phyloP scores from a whole-genome alignment of 2,329 filamentous ascomycete genomes.

The Hirsutella rhossiliensis region DNA sequence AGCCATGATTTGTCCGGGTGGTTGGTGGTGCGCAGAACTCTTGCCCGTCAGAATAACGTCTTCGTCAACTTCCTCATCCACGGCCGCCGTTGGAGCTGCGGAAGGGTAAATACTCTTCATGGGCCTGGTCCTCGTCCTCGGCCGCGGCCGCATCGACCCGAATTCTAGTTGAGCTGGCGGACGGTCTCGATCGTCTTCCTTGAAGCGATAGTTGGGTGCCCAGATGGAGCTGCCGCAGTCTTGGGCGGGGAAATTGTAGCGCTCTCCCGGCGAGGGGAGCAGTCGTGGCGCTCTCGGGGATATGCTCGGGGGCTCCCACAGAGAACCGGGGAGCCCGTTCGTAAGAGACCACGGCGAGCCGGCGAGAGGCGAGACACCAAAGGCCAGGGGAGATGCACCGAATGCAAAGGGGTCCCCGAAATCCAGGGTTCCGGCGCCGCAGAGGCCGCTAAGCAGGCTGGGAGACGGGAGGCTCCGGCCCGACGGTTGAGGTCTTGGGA shows the following conservation, averaged over 20 bases:
- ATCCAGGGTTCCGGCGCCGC: conserved; percentile 2
- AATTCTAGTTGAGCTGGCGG: neutral
- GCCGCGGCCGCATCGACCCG: conserved; percentile 1
- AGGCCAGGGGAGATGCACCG: conserved; percentile 9
- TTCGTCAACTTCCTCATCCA: conserved; percentile 13
- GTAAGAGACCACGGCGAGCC: conserved; percentile 5
- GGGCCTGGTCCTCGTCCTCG: conserved; percentile 3
- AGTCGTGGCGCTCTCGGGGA: conserved; percentile 2
- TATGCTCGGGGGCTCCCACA: conserved; percentile 3
- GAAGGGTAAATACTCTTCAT: conserved; percentile 1
- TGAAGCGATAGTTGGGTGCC: conserved; percentile 12
- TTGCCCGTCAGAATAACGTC: conserved; percentile 9
- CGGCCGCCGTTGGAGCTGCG: conserved; percentile 2
- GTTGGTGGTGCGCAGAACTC: neutral
- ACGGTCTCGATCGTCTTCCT: conserved; percentile 6
- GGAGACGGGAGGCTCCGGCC: neutral
- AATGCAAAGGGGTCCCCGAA: conserved; percentile 6
- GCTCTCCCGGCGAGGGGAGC: conserved; percentile 9
- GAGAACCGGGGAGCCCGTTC: conserved; percentile 1
- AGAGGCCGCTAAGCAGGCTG: conserved; percentile 3
- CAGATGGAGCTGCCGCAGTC: conserved; percentile 20
- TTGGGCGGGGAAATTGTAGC: conserved; percentile 20
- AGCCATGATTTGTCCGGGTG: too few relatives aligned
- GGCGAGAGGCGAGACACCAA: conserved; percentile 7
- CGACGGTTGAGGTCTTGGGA: neutral